Percentiles rank a stretch among this genome's conserved stretches.
Conservation (phyloP, 108 stramenopile species). For the Skeletonema tropicum region DNA sequence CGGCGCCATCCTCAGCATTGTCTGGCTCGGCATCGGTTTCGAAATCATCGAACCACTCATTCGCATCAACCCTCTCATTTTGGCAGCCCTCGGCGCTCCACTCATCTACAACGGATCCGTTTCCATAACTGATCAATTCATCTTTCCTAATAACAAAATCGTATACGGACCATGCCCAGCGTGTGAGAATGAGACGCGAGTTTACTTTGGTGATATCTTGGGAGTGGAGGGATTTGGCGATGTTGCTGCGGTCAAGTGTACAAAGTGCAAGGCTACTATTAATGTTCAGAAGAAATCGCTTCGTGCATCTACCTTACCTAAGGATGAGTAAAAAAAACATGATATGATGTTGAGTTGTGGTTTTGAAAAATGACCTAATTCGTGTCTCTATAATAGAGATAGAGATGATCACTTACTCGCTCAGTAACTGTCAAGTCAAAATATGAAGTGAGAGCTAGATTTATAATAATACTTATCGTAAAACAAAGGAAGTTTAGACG, state of each 20-base stretch:
- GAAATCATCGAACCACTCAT: slow-evolving; percentile 73
- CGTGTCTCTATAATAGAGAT: neutral
- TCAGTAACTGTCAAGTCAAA: neutral
- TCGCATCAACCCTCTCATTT: slow-evolving; percentile 83
- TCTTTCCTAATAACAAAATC: slow-evolving; percentile 79
- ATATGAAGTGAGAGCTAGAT: neutral
- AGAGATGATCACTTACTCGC: neutral
- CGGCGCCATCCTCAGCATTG: slow-evolving; percentile 57
- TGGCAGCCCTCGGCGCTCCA: slow-evolving; percentile 70
- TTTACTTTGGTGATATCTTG: slow-evolving; percentile 95
- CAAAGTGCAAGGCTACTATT: slow-evolving; percentile 85
- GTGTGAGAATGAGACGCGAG: slow-evolving; percentile 81
- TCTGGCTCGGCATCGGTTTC: slow-evolving; percentile 75
- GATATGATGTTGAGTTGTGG: neutral
- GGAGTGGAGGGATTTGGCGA: slow-evolving; percentile 89
- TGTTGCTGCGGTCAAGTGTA: slow-evolving; percentile 79
- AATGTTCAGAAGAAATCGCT: slow-evolving; percentile 82
- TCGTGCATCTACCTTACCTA: slow-evolving; percentile 87
- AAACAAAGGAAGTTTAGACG: neutral
- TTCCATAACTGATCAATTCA: slow-evolving; percentile 67
- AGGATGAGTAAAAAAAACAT: slow-evolving; percentile 52
- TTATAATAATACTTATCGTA: slow-evolving; percentile 1
- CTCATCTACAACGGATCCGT: slow-evolving; percentile 72
- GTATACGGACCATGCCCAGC: slow-evolving; percentile 94
- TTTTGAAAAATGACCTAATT: too few relatives aligned